Evolutionary conservation across 169 alveolate genomes (phyloP), one percentile per base, ranked within the genome.

Genomic region (Ichthyophthirius multifiliis): DNA sequence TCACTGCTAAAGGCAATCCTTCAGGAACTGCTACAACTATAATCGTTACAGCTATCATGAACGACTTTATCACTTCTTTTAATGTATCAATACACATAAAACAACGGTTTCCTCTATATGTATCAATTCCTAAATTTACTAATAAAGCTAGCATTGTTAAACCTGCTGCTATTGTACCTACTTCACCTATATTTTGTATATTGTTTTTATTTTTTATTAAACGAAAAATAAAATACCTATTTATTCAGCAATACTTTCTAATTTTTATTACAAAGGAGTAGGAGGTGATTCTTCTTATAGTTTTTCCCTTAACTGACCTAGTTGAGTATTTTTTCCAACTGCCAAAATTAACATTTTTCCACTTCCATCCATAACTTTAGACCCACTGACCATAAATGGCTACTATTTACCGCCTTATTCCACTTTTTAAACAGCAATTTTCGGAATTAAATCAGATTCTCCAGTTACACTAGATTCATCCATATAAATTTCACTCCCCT

Each of bases 401-500:
- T 44, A 43, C 64, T 55, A 13, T 62, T 35, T 48, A 31, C 73
- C 15, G 73, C 65, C 32, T 79, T 48, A 18, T 65, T 74, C 55
- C 48, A 74, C 76, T 2, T 76, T 65, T 43, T 20, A 27, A n/a
- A 62, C 48, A 15, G 76, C 47, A 45, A 82, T 44, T 74, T 86
- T 90, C 55, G 48, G 65, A 65, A 83, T 82, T 44, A 65, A 79
- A 47, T 91, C 94, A 20, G 93, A 67, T 83, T 91, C 96, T 43
- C 97, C 97, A 27, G 97, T 94, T 12, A 89, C 82, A 15, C 88
- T 65, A 39, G 92, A 82, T 76, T 94, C 97, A 83, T 94, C 94
- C 85, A 83, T 76, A 43, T 82, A 74, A 2, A 94, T 55, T 41
- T 86, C 93, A 45, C 85, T 82, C 23, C 95, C 93, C 27, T 87